phyloP scores from a whole-genome alignment of 805 yeast genomes.

The Cyberlindnera americana region DNA sequence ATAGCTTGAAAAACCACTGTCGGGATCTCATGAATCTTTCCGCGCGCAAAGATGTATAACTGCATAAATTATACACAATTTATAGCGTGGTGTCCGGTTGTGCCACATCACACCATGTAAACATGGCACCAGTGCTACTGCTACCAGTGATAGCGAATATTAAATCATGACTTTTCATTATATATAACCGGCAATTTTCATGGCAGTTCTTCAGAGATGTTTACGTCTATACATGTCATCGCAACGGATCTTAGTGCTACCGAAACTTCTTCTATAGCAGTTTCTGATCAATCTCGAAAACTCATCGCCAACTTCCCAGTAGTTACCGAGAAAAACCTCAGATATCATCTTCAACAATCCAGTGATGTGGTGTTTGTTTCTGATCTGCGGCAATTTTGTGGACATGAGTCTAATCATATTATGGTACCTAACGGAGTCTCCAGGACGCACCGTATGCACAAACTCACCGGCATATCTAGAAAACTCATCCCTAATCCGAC shows the following conservation, averaged over 20 bases:
- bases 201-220: not conserved
- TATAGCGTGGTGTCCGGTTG: not conserved
- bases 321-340: conserved; percentile 36
- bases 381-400: conserved; percentile 35
- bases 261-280: conserved; percentile 53
- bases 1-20: no score
- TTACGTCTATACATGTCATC: conserved; percentile 48
- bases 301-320: conserved; percentile 58
- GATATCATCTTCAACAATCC: conserved; percentile 52
- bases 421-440: conserved; percentile 38
- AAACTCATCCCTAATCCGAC: conserved; percentile 44
- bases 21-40: not conserved
- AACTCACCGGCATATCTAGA: conserved; percentile 31
- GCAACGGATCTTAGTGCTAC: conserved; percentile 43
- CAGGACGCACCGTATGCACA: conserved; percentile 28
- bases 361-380: conserved; percentile 45
- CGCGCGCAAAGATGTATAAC: not conserved
- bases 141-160: no score
- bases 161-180: no score
- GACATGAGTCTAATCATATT: conserved; percentile 40
- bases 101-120: no score
- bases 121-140: no score
- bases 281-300: conserved; percentile 49
- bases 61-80: no score
- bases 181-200: no score